Percentiles rank a stretch among this genome's conserved stretches.
These are phyloP conservation scores for Cucumis melo DNA, from an alignment of 306 rosid genomes.

Conservation along the genomic window DNA sequence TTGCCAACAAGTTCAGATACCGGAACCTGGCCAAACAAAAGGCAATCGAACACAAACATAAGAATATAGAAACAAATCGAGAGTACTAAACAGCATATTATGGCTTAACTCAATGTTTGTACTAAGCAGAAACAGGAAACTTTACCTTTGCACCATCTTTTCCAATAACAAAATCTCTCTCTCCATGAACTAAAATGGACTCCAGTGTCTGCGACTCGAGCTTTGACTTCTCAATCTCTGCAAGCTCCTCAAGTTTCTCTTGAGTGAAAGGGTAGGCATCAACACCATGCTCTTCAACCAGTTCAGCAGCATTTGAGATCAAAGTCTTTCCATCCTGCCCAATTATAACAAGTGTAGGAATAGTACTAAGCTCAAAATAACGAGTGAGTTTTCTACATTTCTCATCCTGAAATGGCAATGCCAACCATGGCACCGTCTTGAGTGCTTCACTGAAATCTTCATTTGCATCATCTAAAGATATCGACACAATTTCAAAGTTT, in stretches of 20 bases:
- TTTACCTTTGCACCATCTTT: conserved; percentile 46
- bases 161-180: conserved; percentile 35
- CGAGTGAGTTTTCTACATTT: conserved; percentile 17
- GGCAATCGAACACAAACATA: neutral
- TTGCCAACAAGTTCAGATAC: conserved; percentile 62
- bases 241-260: conserved; percentile 42
- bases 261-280: conserved; percentile 63
- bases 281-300: conserved; percentile 41
- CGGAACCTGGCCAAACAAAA: conserved; percentile 27
- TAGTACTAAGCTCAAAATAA: conserved; percentile 37
- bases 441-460: conserved; percentile 26
- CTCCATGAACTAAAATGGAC: conserved; percentile 44
- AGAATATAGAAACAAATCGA: neutral
- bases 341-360: conserved; percentile 56
- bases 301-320: conserved; percentile 33
- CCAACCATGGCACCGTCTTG: conserved; percentile 42
- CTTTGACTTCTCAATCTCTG: conserved; percentile 41
- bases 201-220: conserved; percentile 50
- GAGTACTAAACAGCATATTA: neutral
- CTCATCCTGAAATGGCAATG: conserved; percentile 56
- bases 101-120: neutral
- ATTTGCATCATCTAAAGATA: conserved; percentile 35
- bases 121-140: neutral
- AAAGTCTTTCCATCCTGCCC: conserved; percentile 64
- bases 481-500: conserved; percentile 50